Evolutionary conservation across 2,329 filamentous ascomycete species (phyloP), one percentile per base, ranked within the genome.

Genomic region (Penicillium sp.): DNA sequence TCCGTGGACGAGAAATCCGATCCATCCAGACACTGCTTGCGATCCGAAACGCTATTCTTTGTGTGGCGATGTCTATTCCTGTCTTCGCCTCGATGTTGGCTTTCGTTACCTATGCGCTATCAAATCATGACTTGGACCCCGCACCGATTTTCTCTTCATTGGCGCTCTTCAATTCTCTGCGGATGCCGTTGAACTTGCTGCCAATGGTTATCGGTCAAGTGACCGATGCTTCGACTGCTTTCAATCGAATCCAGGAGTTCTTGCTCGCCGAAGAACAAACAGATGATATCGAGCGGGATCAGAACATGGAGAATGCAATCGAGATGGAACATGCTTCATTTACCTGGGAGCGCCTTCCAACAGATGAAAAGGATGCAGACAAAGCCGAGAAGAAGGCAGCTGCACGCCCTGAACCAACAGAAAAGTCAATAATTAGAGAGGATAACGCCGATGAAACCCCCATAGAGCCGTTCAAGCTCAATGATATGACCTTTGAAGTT

Each of bases 21-120:
- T 85, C 88, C n/a, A 92, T 97, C 57, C 92, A 96, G 71, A 78
- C 91, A 15, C 77, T 97, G 45, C 78, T 97, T 29, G 85, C 89
- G 1, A 90, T 95, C 63, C 85, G 92, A 65, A 95, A 95, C 71
- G 91, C 82, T 41, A 91, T 96, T 77, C 88, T 92, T 73, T 89
- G 91, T 13, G 81, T 94, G 49, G 90, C 90, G 68, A 85, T 96
- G 82, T 76, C 91, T 0, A 83, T 96, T 69, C 93, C 94, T 7
- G 90, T 96, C 52, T 97, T 97, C 66, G 92, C 93, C 0, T 95
- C 92, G 1, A 97, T 97, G 91, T 75, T 97, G 40, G 86, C 93
- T 0, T 97, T 97, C 73, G 93, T 97, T 74, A 93, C 91, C 0
- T 87, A 83, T 65, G 82, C 82, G 1, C 73, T 85, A n/a, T 79